Base-by-base conservation (phyloP, 148 eudicot genomes). In the Vaccinium myrtillus region DNA sequence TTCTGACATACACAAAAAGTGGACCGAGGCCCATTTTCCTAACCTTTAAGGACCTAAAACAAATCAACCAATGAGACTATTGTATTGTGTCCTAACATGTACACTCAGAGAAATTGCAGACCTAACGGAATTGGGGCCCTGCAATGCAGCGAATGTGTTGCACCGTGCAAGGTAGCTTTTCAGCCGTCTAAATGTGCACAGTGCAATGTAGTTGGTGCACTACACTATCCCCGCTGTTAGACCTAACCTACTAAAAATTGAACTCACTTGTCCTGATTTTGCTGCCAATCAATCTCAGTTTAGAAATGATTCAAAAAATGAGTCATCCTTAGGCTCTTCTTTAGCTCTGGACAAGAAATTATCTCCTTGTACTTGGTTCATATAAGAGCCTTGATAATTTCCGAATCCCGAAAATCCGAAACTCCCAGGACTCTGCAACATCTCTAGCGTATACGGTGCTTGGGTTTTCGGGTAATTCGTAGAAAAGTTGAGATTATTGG, bases 321-420 rank as follows among this genome's bases (percentile, higher is more conserved):
- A 84, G 89, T 91, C 91, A 75, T 94, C 95, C 71, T 86, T 89
- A 5, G 94, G 94, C 88, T 94, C 98, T 82, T 92, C 93, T 87
- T 93, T 93, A 85, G 93, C 79, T 81, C 74, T 83, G 13, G 76
- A 71, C 48, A 70, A 65, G 12, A 46, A 36, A 54, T 71, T 80
- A 16, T 61, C 85, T 53, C 21, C 71, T 76, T 83, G 89, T 23
- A 30, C 74, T 88, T 88, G 91, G 70, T 88, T 85, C 50, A 48
- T 16, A 74, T 83, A 87, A 19, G 89, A 80, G 58, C 87, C 88
- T 2, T 85, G 61, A 67, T 85, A 67, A 80, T 89, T 92, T 55
- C 90, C 91, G 30, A 86, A 90, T 43, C 91, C 91, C 1, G 92
- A 85, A 83, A 90, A 87, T 32, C 87, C 93, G 18, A 61, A 91